Percentiles rank a stretch among this genome's conserved stretches.
Conservation (phyloP, 179 eudicot species). For the Beta lomatogona region DNA sequence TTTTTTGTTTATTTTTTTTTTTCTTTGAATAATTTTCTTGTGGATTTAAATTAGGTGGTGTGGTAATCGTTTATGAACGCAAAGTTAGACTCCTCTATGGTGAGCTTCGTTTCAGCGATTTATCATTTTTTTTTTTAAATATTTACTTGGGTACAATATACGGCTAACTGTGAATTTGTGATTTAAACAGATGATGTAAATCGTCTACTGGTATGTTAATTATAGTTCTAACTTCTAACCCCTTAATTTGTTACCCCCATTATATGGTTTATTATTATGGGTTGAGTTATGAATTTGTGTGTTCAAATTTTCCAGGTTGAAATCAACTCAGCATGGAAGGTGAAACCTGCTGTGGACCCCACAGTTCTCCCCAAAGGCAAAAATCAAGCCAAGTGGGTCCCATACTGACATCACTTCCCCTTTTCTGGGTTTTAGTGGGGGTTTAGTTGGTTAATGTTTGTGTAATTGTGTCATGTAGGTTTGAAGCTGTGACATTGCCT, state of each 20-base stretch:
- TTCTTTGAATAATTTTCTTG: neutral
- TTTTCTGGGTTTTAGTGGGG: neutral
- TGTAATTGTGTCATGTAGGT: constrained; percentile 45
- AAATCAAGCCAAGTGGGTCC: constrained; percentile 77
- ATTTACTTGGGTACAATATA: neutral
- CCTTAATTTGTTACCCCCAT: neutral
- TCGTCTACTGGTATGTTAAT: constrained; percentile 74
- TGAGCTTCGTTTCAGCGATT: constrained; percentile 17
- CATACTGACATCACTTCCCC: neutral
- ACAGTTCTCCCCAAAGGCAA: constrained; percentile 84
- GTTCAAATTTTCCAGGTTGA: constrained; percentile 48
- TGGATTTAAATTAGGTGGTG: constrained; percentile 60
- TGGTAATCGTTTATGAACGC: constrained; percentile 87
- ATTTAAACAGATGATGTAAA: constrained; percentile 73
- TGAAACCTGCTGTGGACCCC: constrained; percentile 61
- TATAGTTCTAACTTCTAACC: neutral
- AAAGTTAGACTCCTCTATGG: constrained; percentile 87
- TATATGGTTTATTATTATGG: neutral
- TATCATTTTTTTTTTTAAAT: neutral
- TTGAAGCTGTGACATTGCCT: constrained; percentile 77
- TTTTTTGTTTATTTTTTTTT: neutral
- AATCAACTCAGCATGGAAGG: constrained; percentile 95
- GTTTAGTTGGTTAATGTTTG: neutral
- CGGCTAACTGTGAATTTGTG: constrained; percentile 13
- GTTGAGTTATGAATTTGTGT: neutral